Evolutionary conservation across 345 rosid species (phyloP).

Genomic region (Hirschfeldia incana): DNA sequence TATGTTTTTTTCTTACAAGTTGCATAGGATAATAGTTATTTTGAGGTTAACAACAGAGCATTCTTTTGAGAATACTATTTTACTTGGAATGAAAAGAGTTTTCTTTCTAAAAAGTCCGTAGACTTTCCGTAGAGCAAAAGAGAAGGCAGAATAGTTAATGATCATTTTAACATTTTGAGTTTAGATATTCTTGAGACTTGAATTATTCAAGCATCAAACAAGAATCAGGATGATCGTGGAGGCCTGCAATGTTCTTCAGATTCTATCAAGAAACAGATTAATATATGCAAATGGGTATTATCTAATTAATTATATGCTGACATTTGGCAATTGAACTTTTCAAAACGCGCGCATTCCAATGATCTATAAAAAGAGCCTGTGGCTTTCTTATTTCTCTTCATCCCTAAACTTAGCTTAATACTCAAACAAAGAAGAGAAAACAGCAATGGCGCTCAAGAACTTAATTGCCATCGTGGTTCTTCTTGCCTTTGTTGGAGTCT

Average conservation of each 20-base stretch:
- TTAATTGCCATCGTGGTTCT: conserved; percentile 34
- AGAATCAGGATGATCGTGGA: conserved; percentile 8
- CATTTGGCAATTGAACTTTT: conserved; percentile 20
- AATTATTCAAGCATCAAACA: neutral
- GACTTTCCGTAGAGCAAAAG: neutral
- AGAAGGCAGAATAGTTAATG: neutral
- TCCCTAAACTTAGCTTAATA: neutral
- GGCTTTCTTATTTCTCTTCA: neutral
- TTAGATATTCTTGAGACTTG: neutral
- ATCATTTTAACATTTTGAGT: neutral
- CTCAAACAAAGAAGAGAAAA: neutral
- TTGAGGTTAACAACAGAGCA: neutral
- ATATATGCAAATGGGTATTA: neutral
- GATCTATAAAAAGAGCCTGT: conserved; percentile 35
- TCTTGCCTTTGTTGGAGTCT: conserved; percentile 36
- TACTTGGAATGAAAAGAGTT: neutral
- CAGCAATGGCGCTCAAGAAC: conserved; percentile 44
- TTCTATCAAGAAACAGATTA: neutral
- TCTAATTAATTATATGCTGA: neutral
- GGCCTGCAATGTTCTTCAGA: neutral
- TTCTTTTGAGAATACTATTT: neutral
- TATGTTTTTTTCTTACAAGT: neutral
- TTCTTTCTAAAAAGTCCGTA: neutral
- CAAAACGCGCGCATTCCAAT: neutral
- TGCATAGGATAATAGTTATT: neutral